These are phyloP conservation scores for Tricharina praecox DNA, from an alignment of 495 filamentous ascomycete species.

Conservation along the genomic window DNA sequence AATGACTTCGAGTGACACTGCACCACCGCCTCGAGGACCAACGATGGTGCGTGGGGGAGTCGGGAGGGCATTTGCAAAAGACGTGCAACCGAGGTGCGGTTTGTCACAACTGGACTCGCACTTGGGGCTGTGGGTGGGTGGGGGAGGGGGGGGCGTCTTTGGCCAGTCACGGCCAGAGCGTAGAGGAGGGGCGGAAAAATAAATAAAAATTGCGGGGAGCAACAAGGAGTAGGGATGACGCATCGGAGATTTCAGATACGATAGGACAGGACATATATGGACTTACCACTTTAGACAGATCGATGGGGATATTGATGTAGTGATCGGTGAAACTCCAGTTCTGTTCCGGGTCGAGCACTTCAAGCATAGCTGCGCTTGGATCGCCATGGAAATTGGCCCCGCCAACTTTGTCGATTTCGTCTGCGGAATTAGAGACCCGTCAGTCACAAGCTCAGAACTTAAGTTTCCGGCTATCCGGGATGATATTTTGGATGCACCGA, in stretches of 20 bases:
- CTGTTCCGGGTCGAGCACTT: conserved; percentile 95
- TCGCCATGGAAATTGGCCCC: conserved; percentile 87
- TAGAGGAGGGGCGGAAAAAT: not conserved
- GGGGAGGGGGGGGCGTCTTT: no score
- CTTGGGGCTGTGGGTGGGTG: no score
- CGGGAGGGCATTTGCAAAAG: conserved; percentile 5
- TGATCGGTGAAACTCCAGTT: conserved; percentile 91
- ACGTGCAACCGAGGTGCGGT: conserved; percentile 15
- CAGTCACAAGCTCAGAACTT: no score
- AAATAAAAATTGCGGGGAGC: conserved; percentile 2
- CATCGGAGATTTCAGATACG: conserved; percentile 11
- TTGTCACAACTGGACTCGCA: no score
- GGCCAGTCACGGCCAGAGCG: no score
- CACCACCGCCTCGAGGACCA: not conserved
- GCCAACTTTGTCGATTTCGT: conserved; percentile 97
- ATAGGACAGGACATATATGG: not conserved
- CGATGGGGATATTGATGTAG: conserved; percentile 90
- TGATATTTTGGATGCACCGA: no score
- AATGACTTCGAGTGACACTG: not conserved
- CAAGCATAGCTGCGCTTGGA: conserved; percentile 95
- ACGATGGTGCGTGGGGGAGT: not conserved
- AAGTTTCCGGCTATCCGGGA: no score
- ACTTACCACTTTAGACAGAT: conserved; percentile 66
- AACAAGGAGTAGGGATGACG: conserved; percentile 6
- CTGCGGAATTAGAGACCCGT: no score